Conservation (phyloP, 352 stramenopile species). For the Globisporangium carolinianum region DNA sequence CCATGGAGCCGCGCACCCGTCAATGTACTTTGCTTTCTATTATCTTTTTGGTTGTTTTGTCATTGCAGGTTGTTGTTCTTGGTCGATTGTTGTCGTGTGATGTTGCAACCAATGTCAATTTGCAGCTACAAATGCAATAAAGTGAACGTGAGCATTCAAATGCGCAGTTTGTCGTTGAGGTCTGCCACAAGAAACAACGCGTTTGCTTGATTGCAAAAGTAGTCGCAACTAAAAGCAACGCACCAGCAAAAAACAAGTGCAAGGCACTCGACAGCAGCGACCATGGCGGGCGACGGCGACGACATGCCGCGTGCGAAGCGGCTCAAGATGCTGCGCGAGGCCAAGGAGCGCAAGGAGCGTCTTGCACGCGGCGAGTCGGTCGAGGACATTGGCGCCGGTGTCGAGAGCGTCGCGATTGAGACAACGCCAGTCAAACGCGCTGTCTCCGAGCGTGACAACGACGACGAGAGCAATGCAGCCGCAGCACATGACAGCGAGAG, state of each 20-base stretch:
- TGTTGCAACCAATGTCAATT: too few species aligned
- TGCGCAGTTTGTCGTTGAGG: too few species aligned
- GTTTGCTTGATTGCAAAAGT: neutral
- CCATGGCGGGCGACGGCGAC: slow-evolving; percentile 35
- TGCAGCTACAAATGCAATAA: too few species aligned
- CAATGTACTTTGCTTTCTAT: too few species aligned
- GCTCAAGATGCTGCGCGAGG: slow-evolving; percentile 78
- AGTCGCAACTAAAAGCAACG: too few species aligned
- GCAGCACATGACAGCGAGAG: too few species aligned
- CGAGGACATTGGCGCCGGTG: slow-evolving; percentile 8
- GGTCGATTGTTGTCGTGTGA: too few species aligned
- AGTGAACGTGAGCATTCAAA: too few species aligned
- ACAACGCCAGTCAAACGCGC: neutral
- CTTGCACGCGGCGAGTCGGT: slow-evolving; percentile 23
- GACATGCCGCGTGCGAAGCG: slow-evolving; percentile 76
- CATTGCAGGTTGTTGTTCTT: too few species aligned
- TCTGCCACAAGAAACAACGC: too few species aligned
- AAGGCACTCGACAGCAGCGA: slow-evolving; percentile 4
- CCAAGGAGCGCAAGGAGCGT: slow-evolving; percentile 70
- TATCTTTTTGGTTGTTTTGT: too few species aligned
- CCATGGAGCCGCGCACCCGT: too few species aligned
- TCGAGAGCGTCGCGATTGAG: slow-evolving; percentile 6
- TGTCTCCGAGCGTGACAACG: slow-evolving; percentile 2
- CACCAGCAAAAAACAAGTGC: neutral
- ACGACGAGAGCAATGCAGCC: neutral